phyloP scores from a whole-genome alignment of 2,329 filamentous ascomycete genomes.

The Botryotinia convoluta region DNA sequence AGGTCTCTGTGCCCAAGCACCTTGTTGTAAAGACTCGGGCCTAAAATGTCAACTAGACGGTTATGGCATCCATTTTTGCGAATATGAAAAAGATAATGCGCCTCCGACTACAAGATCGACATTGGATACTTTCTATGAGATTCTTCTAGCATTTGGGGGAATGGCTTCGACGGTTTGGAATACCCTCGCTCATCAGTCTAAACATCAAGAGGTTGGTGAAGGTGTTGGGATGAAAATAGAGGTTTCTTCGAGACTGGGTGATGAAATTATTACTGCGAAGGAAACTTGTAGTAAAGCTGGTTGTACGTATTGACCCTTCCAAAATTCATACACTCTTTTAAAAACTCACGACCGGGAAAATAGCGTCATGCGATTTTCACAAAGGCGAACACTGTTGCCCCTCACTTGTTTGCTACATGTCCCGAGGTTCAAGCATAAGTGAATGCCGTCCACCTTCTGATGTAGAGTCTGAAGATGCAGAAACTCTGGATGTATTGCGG shows the following conservation, averaged over 20 bases:
- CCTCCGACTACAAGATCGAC: not conserved
- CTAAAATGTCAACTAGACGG: not conserved
- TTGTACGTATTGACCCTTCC: not conserved
- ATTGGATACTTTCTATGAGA: not conserved
- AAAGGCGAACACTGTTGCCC: not conserved
- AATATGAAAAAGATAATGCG: not conserved
- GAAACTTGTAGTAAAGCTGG: not conserved
- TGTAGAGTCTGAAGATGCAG: not conserved
- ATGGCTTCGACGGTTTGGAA: not conserved
- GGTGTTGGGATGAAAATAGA: not conserved
- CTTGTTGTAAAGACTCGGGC: not conserved
- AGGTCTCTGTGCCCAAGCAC: not conserved
- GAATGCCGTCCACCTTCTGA: not conserved
- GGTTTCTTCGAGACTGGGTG: not conserved
- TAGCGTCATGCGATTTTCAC: not conserved
- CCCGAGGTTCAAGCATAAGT: not conserved
- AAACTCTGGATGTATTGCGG: not conserved
- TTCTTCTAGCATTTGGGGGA: not conserved
- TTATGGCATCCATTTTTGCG: constrained; percentile 8
- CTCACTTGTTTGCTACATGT: not conserved
- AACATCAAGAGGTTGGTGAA: not conserved
- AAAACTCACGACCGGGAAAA: not conserved
- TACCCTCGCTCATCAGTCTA: too few relatives aligned
- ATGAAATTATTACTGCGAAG: not conserved
- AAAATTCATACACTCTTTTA: not conserved